A percentile compares a stretch with the other conserved stretches of the same genome.
Conservation (phyloP, 208 protist genomes). For the Leishmania aethiopica region DNA sequence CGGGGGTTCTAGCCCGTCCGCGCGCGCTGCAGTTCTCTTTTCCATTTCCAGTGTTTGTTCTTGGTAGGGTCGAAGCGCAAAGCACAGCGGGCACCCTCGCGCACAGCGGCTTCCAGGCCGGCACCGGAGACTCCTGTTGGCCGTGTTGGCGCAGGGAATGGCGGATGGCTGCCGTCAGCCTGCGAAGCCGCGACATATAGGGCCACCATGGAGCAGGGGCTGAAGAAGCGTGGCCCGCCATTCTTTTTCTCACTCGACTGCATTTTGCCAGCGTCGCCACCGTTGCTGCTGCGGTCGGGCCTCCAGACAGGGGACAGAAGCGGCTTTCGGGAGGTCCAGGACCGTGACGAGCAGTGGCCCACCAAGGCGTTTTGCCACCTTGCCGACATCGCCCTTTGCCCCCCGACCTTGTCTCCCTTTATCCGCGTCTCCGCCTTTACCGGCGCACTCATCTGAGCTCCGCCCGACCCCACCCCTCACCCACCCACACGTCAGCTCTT, state of each 20-base stretch:
- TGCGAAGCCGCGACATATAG: background rate
- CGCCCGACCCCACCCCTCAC: no score
- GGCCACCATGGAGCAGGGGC: background rate
- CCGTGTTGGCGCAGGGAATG: background rate
- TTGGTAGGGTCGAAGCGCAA: background rate
- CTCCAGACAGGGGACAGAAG: background rate
- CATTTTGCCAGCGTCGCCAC: background rate
- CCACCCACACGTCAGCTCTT: background rate
- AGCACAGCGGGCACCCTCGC: background rate
- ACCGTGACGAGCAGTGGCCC: background rate
- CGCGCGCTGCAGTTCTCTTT: background rate
- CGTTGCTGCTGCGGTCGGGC: background rate
- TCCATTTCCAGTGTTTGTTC: background rate
- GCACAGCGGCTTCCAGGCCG: background rate
- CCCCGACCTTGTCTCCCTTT: background rate
- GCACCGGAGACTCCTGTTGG: background rate
- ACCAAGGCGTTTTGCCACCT: background rate
- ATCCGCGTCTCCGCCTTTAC: background rate
- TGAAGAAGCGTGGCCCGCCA: background rate
- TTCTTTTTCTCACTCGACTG: background rate
- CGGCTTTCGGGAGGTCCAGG: background rate
- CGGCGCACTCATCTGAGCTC: background rate
- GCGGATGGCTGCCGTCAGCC: background rate
- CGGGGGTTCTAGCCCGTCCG: background rate
- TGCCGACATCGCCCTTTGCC: background rate